Evolutionary conservation across 805 yeast genomes (phyloP).

Genomic region (Saccharomycopsis amapae): DNA sequence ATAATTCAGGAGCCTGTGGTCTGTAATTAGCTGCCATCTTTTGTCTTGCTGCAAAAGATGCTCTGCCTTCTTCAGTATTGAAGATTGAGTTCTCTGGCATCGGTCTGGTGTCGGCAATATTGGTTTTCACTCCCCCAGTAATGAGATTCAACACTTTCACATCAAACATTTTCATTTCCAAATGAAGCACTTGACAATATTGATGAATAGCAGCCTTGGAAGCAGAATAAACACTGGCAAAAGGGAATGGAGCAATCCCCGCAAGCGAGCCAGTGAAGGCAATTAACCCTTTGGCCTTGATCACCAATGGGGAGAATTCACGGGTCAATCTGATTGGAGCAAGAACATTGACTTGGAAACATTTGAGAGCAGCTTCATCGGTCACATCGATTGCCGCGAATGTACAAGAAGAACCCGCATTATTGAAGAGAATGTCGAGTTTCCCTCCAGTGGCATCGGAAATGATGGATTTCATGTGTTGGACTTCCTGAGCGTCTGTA

Average conservation of each 20-base stretch:
- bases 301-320: constrained; percentile 47
- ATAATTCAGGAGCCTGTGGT: constrained; percentile 55
- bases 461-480: constrained; percentile 36
- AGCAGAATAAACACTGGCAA: constrained; percentile 57
- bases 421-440: constrained; percentile 59
- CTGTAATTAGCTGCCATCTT: constrained; percentile 50
- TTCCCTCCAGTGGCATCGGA: constrained; percentile 37
- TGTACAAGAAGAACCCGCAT: constrained; percentile 66
- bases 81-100: constrained; percentile 46
- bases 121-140: constrained; percentile 71
- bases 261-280: constrained; percentile 71
- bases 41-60: constrained; percentile 44
- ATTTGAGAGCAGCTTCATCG: constrained; percentile 43
- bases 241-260: constrained; percentile 64
- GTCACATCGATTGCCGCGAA: constrained; percentile 62
- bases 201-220: constrained; percentile 72
- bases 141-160: constrained; percentile 62
- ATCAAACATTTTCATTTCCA: constrained; percentile 65
- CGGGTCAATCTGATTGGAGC: constrained; percentile 62
- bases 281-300: constrained; percentile 60
- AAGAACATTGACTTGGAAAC: constrained; percentile 59
- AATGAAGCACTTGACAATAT: constrained; percentile 53
- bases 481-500: constrained; percentile 41
- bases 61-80: constrained; percentile 42
- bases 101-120: constrained; percentile 59